Evolutionary conservation across 2,329 filamentous ascomycete species (phyloP).

Genomic region (Ascochyta lentis): DNA sequence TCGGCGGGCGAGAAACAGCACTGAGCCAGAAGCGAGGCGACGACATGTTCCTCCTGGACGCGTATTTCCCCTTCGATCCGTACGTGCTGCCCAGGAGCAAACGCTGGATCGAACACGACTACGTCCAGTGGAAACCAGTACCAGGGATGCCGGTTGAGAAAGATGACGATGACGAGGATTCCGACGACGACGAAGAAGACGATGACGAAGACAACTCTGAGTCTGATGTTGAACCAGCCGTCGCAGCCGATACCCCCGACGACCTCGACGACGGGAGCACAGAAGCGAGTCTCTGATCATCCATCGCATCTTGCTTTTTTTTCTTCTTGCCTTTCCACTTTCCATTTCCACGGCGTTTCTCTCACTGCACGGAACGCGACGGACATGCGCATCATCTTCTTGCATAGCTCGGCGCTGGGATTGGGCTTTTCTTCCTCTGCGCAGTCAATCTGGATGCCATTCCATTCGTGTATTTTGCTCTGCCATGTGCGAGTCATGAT

Average conservation of each 20-base stretch:
- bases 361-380: not conserved
- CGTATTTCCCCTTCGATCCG: slow-evolving; percentile 97
- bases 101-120: slow-evolving; percentile 76
- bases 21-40: slow-evolving; percentile 68
- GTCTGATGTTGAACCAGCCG: not conserved
- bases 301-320: not conserved
- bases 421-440: not conserved
- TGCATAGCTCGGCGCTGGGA: slow-evolving; percentile 16
- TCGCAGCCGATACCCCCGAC: not conserved
- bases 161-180: slow-evolving; percentile 45
- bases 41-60: slow-evolving; percentile 82
- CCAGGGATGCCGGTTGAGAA: slow-evolving; percentile 52
- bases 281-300: slow-evolving; percentile 12
- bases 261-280: slow-evolving; percentile 24
- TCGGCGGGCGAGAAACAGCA: slow-evolving; percentile 62
- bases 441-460: not conserved
- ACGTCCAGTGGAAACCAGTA: slow-evolving; percentile 48
- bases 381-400: not conserved
- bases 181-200: slow-evolving; percentile 43
- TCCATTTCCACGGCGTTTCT: slow-evolving; percentile 2
- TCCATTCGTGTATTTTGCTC: no score
- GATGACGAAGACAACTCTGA: slow-evolving; percentile 40
- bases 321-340: not conserved
- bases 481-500: not conserved
- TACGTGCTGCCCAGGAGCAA: slow-evolving; percentile 89